Evolutionary conservation across 2,329 filamentous ascomycete species (phyloP), one percentile per base, ranked within the genome.

Genomic region (Scytalidium lignicola): DNA sequence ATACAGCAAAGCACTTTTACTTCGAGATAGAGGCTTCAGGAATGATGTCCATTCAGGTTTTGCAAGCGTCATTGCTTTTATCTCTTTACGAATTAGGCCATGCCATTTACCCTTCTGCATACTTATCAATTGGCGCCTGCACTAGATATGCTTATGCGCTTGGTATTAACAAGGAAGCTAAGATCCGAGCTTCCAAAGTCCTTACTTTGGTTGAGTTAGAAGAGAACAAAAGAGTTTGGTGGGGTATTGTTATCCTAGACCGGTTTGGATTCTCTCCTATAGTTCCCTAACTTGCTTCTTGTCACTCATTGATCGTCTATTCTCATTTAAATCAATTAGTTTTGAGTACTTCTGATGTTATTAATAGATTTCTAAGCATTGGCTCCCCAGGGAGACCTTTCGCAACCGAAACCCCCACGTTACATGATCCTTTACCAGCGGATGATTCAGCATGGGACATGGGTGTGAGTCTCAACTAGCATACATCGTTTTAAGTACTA

Each of bases 21-120:
- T 45, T 49, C 15, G 41, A 51, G n/a, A 52, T 62, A 3, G 63
- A 66, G 47, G 55, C 53, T 10, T 51, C 49, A 17, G 63, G 58
- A 1, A 43, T 62, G 29, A 46, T 64, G 20, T 63, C 61, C 1
- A 44, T 61, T 9, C 53, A 57, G 40, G 43, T 63, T 12, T 44
- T 67, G 13, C 65, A 69, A 49, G 56, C 63, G 9, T 53, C 52
- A 9, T 48, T 67, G 19, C 52, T 68, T n/a, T 57, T 68, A 19
- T 53, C 62, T 18, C 28, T 61, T 2, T 68, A 67, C 43, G 66
- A 68, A 48, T 47, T 65, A 17, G 62, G 59, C 2, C 63, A 68
- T 51, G 62, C 57, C n/a, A 67, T 68, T 15, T 67, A 67, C 47
- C 66, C 66, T 5, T 60, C 63, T 9, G 66, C 66, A 21, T 67